Evolutionary conservation across 73 alveolate genomes (phyloP).

Genomic region (Paramecium bursaria): DNA sequence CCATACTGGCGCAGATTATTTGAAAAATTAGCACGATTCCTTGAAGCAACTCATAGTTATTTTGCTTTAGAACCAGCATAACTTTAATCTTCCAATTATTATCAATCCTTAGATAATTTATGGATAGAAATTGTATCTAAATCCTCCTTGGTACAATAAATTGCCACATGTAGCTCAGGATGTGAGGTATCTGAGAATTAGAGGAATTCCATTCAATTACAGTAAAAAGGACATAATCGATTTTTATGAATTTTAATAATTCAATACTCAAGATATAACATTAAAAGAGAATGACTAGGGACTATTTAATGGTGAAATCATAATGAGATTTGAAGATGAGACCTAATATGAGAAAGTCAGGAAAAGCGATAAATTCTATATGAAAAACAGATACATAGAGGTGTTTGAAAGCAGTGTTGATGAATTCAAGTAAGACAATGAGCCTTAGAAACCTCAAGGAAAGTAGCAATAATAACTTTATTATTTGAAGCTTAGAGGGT

Average conservation of each 20-base stretch:
- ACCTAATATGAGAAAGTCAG: neutral
- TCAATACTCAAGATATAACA: neutral
- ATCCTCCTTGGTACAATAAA: neutral
- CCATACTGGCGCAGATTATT: neutral
- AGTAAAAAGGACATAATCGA: neutral
- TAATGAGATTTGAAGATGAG: neutral
- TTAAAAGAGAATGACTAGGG: constrained; percentile 2
- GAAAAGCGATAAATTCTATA: neutral
- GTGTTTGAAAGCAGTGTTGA: constrained; percentile 11
- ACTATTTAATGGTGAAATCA: constrained; percentile 24
- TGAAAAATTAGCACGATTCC: neutral
- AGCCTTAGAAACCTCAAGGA: too few relatives aligned
- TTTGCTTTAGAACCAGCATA: neutral
- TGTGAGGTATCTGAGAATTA: neutral
- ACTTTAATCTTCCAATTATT: neutral
- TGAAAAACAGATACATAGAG: constrained; percentile 49
- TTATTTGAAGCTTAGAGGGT: constrained; percentile 53
- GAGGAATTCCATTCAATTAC: constrained; percentile 40
- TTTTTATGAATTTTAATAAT: neutral
- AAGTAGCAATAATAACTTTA: neutral
- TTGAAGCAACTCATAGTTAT: neutral
- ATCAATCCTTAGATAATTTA: neutral
- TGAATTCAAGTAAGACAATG: too few relatives aligned
- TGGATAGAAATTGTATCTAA: neutral
- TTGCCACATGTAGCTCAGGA: neutral